phyloP scores from a whole-genome alignment of 768 basidiomycete species.

The Rubroboletus satanas region DNA sequence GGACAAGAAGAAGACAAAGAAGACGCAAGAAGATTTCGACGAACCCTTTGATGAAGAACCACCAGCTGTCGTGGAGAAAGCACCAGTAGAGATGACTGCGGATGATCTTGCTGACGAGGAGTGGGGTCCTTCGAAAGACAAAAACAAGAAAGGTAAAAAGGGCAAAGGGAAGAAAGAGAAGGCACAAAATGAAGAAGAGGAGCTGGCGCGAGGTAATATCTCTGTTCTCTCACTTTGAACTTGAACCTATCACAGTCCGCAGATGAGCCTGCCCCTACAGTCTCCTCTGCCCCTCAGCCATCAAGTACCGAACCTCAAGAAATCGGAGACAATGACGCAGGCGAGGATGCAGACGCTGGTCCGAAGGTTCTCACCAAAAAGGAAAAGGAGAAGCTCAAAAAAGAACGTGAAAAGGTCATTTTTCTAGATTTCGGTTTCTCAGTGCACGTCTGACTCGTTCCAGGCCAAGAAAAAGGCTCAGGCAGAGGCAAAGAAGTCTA shows the following conservation, averaged over 20 bases:
- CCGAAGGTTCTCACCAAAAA: constrained; percentile 82
- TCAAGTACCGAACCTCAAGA: constrained; percentile 31
- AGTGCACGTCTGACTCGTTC: constrained; percentile 9
- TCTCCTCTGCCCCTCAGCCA: constrained; percentile 26
- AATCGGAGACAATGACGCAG: constrained; percentile 41
- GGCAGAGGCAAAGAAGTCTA: constrained; percentile 74
- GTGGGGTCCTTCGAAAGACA: constrained; percentile 47
- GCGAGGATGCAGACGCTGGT: constrained; percentile 50
- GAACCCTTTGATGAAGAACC: constrained; percentile 27
- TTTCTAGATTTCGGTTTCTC: constrained; percentile 1
- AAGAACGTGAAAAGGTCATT: constrained; percentile 88
- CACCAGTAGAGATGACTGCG: constrained; percentile 52
- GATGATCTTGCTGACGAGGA: constrained; percentile 75
- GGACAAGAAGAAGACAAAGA: constrained; percentile 49
- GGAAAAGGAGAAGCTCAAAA: constrained; percentile 96
- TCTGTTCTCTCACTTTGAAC: background rate
- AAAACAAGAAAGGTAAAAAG: constrained; percentile 22
- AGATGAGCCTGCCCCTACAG: constrained; percentile 25
- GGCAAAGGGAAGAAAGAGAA: constrained; percentile 22
- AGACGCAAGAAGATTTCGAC: constrained; percentile 32
- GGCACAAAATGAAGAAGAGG: constrained; percentile 14
- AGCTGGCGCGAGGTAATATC: constrained; percentile 8
- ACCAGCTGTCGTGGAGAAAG: constrained; percentile 31
- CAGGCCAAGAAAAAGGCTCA: constrained; percentile 80
- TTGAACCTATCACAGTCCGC: background rate